Conservation (phyloP, 768 basidiomycete genomes). For the Pleurotus pulmonarius region DNA sequence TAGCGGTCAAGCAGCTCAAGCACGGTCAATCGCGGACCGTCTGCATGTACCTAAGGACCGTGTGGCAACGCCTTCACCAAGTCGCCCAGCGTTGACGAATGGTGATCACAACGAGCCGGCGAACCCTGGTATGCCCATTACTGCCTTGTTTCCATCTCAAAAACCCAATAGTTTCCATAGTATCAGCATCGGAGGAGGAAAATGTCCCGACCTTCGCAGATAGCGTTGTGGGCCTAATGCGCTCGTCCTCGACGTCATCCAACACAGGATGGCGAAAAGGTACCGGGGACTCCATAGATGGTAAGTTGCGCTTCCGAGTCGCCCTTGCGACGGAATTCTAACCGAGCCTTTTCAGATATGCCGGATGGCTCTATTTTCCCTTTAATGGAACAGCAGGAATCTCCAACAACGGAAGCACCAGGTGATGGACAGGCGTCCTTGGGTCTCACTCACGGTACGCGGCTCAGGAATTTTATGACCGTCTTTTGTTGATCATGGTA, state of each 20-base stretch:
- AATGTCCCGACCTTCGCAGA: conserved; percentile 1
- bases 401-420: background rate
- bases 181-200: background rate
- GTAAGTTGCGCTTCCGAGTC: background rate
- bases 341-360: background rate
- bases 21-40: conserved; percentile 41
- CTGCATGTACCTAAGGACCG: conserved; percentile 39
- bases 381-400: background rate
- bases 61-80: conserved; percentile 23
- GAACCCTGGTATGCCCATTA: background rate
- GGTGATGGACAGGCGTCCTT: background rate
- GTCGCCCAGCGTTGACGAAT: conserved; percentile 9
- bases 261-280: background rate
- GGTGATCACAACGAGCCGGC: background rate
- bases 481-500: too few relatives aligned
- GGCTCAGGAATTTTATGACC: too few relatives aligned
- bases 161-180: background rate
- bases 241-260: background rate
- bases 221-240: conserved; percentile 1
- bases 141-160: background rate
- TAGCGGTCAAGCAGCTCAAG: conserved; percentile 36
- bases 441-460: too few relatives aligned
- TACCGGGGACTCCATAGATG: background rate
- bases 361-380: background rate
- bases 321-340: background rate